These are phyloP conservation scores for Trypanosoma lewisi DNA, from an alignment of 208 protist species.

Conservation along the genomic window DNA sequence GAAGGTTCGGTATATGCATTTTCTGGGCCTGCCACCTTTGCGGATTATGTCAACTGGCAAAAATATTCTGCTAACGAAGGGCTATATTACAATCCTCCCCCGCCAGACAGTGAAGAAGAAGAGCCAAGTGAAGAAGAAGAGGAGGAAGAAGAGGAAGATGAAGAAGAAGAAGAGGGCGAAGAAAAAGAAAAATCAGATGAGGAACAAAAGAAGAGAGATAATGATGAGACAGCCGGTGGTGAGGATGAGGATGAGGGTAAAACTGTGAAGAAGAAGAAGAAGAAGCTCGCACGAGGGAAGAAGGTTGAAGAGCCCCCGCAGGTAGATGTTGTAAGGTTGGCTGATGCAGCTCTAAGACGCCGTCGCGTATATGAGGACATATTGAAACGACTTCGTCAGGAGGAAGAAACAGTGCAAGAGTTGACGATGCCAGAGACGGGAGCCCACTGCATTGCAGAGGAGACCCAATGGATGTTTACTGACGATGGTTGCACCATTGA, in stretches of 20 bases:
- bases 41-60: slow-evolving; percentile 52
- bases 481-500: slow-evolving; percentile 58
- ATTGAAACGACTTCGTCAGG: slow-evolving; percentile 12
- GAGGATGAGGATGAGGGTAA: slow-evolving; percentile 1
- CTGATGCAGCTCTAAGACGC: slow-evolving; percentile 40
- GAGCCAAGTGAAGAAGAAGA: slow-evolving; percentile 43
- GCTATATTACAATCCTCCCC: slow-evolving; percentile 54
- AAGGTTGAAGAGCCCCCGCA: slow-evolving; percentile 30
- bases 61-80: slow-evolving; percentile 42
- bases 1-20: slow-evolving; percentile 54
- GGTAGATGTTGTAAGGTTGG: slow-evolving; percentile 38
- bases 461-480: slow-evolving; percentile 67
- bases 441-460: slow-evolving; percentile 37
- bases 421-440: slow-evolving; percentile 29
- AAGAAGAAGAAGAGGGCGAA: slow-evolving; percentile 36
- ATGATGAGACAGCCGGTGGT: not conserved
- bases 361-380: slow-evolving; percentile 64
- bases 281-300: slow-evolving; percentile 12
- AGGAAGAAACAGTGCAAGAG: slow-evolving; percentile 34
- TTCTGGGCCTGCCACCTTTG: slow-evolving; percentile 58
- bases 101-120: slow-evolving; percentile 51
- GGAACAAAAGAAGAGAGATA: slow-evolving; percentile 1
- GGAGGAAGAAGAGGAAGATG: slow-evolving; percentile 57
- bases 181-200: not conserved
- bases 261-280: not conserved